Percentiles rank a stretch among this genome's conserved stretches.
phyloP scores from a whole-genome alignment of 2,329 filamentous ascomycete genomes.

The Penicillium nordicum region DNA sequence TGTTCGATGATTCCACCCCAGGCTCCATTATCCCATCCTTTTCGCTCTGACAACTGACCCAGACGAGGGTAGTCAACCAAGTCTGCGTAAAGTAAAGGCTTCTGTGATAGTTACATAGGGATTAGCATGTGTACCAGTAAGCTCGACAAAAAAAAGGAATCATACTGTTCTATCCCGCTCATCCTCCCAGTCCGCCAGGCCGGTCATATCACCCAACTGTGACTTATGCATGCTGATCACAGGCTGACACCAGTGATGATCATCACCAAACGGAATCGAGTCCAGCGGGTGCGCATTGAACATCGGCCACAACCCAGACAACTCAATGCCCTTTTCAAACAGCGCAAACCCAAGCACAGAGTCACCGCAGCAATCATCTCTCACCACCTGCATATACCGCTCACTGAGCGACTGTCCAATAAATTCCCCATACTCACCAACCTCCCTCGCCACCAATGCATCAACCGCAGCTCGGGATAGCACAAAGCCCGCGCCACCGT shows the following conservation, averaged over 20 bases:
- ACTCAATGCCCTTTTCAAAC: conserved; percentile 43
- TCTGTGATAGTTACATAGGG: conserved; percentile 4
- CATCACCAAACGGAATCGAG: conserved; percentile 45
- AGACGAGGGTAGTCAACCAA: conserved; percentile 30
- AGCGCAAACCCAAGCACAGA: conserved; percentile 51
- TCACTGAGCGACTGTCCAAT: conserved; percentile 39
- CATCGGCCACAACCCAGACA: conserved; percentile 51
- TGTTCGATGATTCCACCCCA: conserved; percentile 31
- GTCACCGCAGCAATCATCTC: conserved; percentile 53
- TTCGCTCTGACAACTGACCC: conserved; percentile 16
- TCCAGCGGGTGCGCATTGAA: conserved; percentile 51
- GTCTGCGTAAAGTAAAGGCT: conserved; percentile 28
- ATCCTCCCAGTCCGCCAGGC: conserved; percentile 47
- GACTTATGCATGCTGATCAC: conserved; percentile 51
- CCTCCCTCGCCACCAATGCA: conserved; percentile 31
- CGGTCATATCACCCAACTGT: conserved; percentile 47
- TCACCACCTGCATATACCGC: conserved; percentile 43
- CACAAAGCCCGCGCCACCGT: conserved; percentile 50
- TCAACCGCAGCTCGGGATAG: conserved; percentile 47
- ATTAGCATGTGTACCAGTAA: neutral
- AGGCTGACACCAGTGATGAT: conserved; percentile 52
- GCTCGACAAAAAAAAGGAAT: neutral
- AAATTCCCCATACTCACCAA: conserved; percentile 34
- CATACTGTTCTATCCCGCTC: conserved; percentile 22
- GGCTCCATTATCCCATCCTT: conserved; percentile 38